A percentile compares a stretch with the other conserved stretches of the same genome.
phyloP scores from a whole-genome alignment of 2,329 filamentous ascomycete species.

The Penicillium sp. region DNA sequence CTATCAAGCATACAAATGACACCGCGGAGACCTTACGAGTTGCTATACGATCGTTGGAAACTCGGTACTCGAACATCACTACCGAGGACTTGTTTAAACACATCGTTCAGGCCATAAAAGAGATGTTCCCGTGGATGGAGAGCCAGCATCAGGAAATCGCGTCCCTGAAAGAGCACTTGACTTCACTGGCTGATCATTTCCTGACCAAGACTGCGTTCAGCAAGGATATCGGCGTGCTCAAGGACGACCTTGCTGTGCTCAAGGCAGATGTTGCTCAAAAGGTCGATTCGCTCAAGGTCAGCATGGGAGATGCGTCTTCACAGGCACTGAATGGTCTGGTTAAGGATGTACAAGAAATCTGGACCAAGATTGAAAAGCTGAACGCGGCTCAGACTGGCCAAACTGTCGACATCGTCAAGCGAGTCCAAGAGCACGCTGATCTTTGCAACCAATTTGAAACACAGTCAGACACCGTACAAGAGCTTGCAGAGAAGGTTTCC shows the following conservation, averaged over 20 bases:
- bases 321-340: neutral
- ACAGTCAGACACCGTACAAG: neutral
- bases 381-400: neutral
- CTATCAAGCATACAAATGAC: neutral
- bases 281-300: neutral
- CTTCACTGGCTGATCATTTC: conserved; percentile 11
- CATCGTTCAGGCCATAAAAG: conserved; percentile 34
- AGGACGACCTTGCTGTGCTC: neutral
- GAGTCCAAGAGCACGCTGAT: neutral
- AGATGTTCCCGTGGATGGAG: conserved; percentile 35
- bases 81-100: conserved; percentile 37
- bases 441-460: neutral
- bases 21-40: conserved; percentile 16
- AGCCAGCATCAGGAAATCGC: neutral
- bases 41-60: conserved; percentile 43
- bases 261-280: neutral
- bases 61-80: conserved; percentile 51
- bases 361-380: neutral
- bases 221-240: conserved; percentile 3
- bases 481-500: neutral
- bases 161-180: conserved; percentile 22
- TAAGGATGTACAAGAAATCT: neutral
- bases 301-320: neutral
- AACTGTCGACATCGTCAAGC: neutral
- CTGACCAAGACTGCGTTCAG: neutral